Evolutionary conservation across 1,284 basidiomycete genomes (phyloP), one percentile per base, ranked within the genome.

Genomic region (Puccinia coronata): DNA sequence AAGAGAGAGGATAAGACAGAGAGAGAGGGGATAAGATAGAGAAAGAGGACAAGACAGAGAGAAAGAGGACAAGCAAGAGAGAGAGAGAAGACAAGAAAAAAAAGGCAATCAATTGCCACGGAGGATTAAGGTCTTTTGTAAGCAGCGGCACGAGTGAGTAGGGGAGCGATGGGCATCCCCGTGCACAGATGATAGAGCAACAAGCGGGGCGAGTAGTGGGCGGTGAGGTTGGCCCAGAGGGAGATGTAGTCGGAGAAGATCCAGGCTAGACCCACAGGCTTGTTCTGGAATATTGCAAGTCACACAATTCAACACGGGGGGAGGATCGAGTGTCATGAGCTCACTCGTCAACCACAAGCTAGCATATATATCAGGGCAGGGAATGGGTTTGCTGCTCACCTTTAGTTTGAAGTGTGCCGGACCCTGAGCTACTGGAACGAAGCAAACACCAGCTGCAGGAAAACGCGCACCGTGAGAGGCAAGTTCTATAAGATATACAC

Each of bases 191-290:
- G 69, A 41, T 69, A 65, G n/a, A 80, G 18, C 47, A 80, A 63
- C 25, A 61, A 20, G 53, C 53, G 69, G 11, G 79, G 79, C 5
- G 79, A 80, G 61, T 80, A 80, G 41, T 80, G 79, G 36, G 79
- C 39, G 47, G 70, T 80, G 3, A 80, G 59, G 28, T 73, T 59
- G 20, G 69, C 79, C 79, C 79, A 80, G 20, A 80, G 59, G n/a
- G 70, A 59, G 47, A 80, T 80, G 47, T 80, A 80, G 49, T 80
- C 79, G 23, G 79, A 53, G 53, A 80, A 80, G 28, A 80, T 80
- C 70, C 79, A 80, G 43, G 79, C 34, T 23, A 80, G 43, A 49
- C 70, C 79, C 25, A 80, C 79, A 25, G 79, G 79, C 8, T 73
- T 70, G 28, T 73, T 80, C 79, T 80, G 34, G 28, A 28, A 20